A percentile compares a stretch with the other conserved stretches of the same genome.
phyloP scores from a whole-genome alignment of 192 early-diverging fungal genomes.

The Rhizoclosmatium globosum region DNA sequence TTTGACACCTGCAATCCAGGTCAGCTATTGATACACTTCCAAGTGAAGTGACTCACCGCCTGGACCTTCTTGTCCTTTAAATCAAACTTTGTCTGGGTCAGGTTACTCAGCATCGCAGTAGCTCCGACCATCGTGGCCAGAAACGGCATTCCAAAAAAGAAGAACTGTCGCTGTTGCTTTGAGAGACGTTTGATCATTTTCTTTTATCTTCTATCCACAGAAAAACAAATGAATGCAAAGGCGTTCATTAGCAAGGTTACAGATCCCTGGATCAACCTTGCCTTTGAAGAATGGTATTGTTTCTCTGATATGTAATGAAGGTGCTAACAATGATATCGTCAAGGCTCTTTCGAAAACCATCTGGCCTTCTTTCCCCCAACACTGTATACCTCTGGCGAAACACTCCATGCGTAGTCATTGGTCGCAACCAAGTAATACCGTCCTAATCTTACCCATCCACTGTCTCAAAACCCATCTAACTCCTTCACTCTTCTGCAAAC shows the following conservation, averaged over 20 bases:
- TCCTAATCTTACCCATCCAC: background rate
- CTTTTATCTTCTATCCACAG: background rate
- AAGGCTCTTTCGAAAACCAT: slow-evolving; percentile 81
- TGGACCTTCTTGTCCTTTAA: slow-evolving; percentile 68
- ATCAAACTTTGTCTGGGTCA: slow-evolving; percentile 82
- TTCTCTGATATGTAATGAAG: background rate
- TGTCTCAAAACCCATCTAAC: background rate
- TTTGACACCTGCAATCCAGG: slow-evolving; percentile 34
- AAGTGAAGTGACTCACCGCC: slow-evolving; percentile 42
- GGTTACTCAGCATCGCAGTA: slow-evolving; percentile 72
- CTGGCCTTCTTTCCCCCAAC: slow-evolving; percentile 63
- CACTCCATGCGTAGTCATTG: slow-evolving; percentile 86
- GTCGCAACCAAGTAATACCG: slow-evolving; percentile 79
- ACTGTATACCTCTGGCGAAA: slow-evolving; percentile 93
- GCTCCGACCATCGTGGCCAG: slow-evolving; percentile 69
- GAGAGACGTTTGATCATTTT: background rate
- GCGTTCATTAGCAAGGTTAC: slow-evolving; percentile 69
- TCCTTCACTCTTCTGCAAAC: background rate
- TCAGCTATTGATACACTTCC: background rate
- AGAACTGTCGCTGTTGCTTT: slow-evolving; percentile 35
- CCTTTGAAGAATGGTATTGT: slow-evolving; percentile 83
- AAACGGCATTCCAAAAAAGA: slow-evolving; percentile 47
- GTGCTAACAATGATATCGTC: background rate
- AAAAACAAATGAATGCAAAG: background rate
- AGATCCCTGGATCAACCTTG: slow-evolving; percentile 84